These are phyloP conservation scores for Rasamsonia emersonii DNA, from an alignment of 2,329 filamentous ascomycete species.

Conservation along the genomic window DNA sequence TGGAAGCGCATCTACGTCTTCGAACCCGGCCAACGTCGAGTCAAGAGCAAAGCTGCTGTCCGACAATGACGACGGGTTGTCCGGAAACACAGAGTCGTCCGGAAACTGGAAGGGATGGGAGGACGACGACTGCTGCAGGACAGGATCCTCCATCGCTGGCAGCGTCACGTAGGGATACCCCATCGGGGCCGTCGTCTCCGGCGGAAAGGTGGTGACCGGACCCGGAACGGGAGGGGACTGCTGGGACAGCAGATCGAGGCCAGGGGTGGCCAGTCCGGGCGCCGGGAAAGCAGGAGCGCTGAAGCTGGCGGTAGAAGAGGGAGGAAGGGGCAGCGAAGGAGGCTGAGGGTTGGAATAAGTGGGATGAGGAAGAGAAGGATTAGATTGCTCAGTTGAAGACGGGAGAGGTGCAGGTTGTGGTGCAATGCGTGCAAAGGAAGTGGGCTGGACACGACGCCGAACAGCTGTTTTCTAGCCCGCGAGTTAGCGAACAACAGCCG, in stretches of 20 bases:
- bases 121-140: slow-evolving; percentile 5
- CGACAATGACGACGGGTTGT: slow-evolving; percentile 1
- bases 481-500: slow-evolving; percentile 7
- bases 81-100: slow-evolving; percentile 6
- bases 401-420: slow-evolving; percentile 11
- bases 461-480: slow-evolving; percentile 5
- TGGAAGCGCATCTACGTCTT: slow-evolving; percentile 4
- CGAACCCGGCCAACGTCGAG: slow-evolving; percentile 9
- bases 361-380: not conserved
- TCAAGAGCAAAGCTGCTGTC: slow-evolving; percentile 7
- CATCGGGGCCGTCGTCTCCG: slow-evolving; percentile 1
- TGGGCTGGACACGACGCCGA: slow-evolving; percentile 8
- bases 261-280: not conserved
- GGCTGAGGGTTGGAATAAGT: slow-evolving; percentile 2
- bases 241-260: not conserved
- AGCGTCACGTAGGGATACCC: slow-evolving; percentile 8
- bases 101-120: slow-evolving; percentile 1
- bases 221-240: not conserved
- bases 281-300: slow-evolving; percentile 2
- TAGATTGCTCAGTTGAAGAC: slow-evolving; percentile 8
- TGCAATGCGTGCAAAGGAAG: slow-evolving; percentile 11
- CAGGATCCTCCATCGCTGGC: slow-evolving; percentile 6
- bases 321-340: slow-evolving; percentile 4
- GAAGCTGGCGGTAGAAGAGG: slow-evolving; percentile 1
- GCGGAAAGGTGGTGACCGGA: not conserved